Evolutionary conservation across 352 stramenopile genomes (phyloP).

Genomic region (Pythium utonaiense): DNA sequence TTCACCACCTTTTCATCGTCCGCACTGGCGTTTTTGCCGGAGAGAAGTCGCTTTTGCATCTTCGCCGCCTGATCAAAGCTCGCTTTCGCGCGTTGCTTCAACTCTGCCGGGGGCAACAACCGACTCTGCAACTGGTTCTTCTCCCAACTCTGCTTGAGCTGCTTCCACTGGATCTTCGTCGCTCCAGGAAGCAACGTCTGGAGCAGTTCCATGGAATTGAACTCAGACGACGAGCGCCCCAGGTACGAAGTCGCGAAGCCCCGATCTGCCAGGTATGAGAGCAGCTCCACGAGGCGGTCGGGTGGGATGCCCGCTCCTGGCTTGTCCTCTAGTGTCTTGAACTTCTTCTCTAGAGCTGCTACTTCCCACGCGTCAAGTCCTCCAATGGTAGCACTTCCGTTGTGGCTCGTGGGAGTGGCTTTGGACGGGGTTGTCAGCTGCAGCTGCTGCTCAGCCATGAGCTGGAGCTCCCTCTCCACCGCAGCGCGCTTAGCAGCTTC

Average conservation of each 20-base stretch:
- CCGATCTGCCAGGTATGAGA: constrained; percentile 14
- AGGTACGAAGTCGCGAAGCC: constrained; percentile 8
- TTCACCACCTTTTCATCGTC: constrained; percentile 3
- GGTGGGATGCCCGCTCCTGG: constrained; percentile 1
- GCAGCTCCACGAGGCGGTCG: not conserved
- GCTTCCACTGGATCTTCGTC: constrained; percentile 7
- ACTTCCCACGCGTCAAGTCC: constrained; percentile 51
- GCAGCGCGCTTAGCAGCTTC: constrained; percentile 31
- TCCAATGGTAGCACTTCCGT: not conserved
- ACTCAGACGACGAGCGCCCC: not conserved
- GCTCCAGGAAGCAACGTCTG: not conserved
- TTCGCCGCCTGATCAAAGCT: constrained; percentile 21
- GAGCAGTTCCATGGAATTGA: not conserved
- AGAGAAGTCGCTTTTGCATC: constrained; percentile 14
- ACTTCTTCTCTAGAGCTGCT: constrained; percentile 44
- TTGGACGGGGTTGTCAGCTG: constrained; percentile 12
- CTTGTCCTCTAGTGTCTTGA: constrained; percentile 39
- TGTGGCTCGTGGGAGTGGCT: constrained; percentile 1
- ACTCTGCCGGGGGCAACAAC: constrained; percentile 1
- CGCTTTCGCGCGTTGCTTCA: constrained; percentile 12
- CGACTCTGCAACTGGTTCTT: constrained; percentile 14
- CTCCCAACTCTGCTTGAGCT: constrained; percentile 7
- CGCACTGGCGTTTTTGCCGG: not conserved
- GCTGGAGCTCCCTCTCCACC: constrained; percentile 37
- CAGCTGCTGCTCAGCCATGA: constrained; percentile 37